phyloP scores from a whole-genome alignment of 768 basidiomycete genomes.

The Chalciporus piperatus region DNA sequence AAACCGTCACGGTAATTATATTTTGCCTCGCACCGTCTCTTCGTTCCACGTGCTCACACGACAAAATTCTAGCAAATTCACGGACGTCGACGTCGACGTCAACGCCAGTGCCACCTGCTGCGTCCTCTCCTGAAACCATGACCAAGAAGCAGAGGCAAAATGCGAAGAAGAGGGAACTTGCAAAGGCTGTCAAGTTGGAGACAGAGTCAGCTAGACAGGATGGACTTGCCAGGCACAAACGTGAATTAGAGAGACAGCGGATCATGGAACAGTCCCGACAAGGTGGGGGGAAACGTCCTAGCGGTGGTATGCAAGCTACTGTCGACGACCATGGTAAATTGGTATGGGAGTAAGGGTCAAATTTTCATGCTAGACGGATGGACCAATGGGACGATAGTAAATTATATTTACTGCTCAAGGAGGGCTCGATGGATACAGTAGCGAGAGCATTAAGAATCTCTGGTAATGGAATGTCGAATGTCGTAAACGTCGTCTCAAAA shows the following conservation, averaged over 20 bases:
- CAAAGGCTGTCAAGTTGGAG: constrained; percentile 56
- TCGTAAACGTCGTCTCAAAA: constrained; percentile 20
- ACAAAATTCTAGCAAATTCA: constrained; percentile 11
- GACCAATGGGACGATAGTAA: constrained; percentile 9
- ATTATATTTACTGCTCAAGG: constrained; percentile 22
- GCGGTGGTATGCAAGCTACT: constrained; percentile 63
- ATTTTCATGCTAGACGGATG: neutral
- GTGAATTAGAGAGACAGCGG: constrained; percentile 52
- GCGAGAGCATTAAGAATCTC: constrained; percentile 7
- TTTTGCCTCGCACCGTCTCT: neutral
- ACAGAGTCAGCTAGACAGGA: constrained; percentile 51
- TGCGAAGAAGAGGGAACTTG: constrained; percentile 52
- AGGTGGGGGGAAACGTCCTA: constrained; percentile 27
- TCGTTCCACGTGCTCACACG: constrained; percentile 2
- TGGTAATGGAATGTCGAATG: constrained; percentile 17
- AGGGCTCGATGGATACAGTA: constrained; percentile 14
- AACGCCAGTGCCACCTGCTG: constrained; percentile 10
- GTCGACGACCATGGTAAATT: constrained; percentile 56
- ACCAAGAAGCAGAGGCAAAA: constrained; percentile 75
- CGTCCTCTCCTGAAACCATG: constrained; percentile 42
- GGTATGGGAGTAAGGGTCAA: constrained; percentile 46
- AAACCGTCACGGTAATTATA: constrained; percentile 40
- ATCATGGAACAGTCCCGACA: constrained; percentile 44
- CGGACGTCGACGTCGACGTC: constrained; percentile 11
- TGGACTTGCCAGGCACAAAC: constrained; percentile 54